Percentiles rank a stretch among this genome's conserved stretches.
Conservation (phyloP, 2,329 filamentous ascomycete species). For the Trichoderma oligosporum region DNA sequence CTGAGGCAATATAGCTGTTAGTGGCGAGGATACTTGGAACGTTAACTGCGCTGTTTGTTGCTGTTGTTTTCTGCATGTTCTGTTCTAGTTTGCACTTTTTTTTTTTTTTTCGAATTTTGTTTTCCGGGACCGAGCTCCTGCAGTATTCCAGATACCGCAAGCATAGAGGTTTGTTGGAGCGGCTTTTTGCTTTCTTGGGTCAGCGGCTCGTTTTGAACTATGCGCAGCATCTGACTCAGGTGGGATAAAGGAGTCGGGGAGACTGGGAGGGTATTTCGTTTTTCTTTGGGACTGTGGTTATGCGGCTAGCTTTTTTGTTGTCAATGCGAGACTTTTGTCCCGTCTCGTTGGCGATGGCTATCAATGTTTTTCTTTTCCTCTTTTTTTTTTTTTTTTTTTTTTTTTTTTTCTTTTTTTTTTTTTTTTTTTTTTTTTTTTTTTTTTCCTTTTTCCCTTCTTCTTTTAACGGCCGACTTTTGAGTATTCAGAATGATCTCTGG, state of each 20-base stretch:
- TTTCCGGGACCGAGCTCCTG: constrained; percentile 27
- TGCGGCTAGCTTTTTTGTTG: constrained; percentile 1
- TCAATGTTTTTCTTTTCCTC: constrained; percentile 14
- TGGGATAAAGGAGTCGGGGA: constrained; percentile 40
- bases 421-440: not conserved
- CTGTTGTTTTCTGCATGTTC: constrained; percentile 17
- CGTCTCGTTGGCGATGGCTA: not conserved
- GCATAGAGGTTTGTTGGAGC: constrained; percentile 34
- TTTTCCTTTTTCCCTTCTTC: constrained; percentile 1
- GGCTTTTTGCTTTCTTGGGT: constrained; percentile 34
- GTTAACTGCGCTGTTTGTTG: not conserved
- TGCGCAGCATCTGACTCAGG: constrained; percentile 35
- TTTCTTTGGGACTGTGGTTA: not conserved
- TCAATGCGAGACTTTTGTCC: not conserved
- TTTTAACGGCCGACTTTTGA: constrained; percentile 13
- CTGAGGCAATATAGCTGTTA: not conserved
- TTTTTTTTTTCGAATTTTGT: constrained; percentile 5
- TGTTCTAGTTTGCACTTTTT: constrained; percentile 10
- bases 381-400: not conserved
- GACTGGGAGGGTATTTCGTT: constrained; percentile 18
- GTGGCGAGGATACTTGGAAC: not conserved
- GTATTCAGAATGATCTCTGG: constrained; percentile 12
- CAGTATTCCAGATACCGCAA: constrained; percentile 34
- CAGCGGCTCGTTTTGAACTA: constrained; percentile 30
- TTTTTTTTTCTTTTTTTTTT: constrained; percentile 20